Percentiles rank a stretch among this genome's conserved stretches.
Evolutionary conservation across 371 early-diverging fungal genomes (phyloP).

Genomic region (Rhizopus sp.): DNA sequence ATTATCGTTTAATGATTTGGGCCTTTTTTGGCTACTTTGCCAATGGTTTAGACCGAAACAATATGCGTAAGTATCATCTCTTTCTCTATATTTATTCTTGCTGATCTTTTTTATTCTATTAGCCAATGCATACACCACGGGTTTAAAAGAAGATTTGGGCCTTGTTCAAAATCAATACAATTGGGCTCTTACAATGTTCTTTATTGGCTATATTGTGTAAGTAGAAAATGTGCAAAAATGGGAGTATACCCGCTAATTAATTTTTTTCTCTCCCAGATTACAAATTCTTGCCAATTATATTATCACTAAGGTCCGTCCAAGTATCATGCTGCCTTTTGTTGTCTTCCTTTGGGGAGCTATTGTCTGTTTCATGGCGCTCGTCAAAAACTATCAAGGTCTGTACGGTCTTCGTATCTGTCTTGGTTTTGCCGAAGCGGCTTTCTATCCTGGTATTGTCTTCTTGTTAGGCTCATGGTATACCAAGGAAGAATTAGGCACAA

Average conservation of each 20-base stretch:
- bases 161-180: conserved; percentile 55
- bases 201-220: conserved; percentile 73
- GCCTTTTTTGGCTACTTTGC: conserved; percentile 72
- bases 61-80: conserved; percentile 59
- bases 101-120: neutral
- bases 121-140: conserved; percentile 53
- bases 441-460: conserved; percentile 76
- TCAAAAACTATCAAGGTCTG: conserved; percentile 46
- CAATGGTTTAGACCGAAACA: conserved; percentile 75
- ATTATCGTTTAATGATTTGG: conserved; percentile 68
- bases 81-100: neutral
- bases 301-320: conserved; percentile 54
- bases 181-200: conserved; percentile 69
- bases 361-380: conserved; percentile 60
- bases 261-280: conserved; percentile 17
- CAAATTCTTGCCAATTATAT: conserved; percentile 53
- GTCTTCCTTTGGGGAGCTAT: conserved; percentile 67
- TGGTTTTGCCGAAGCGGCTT: conserved; percentile 69
- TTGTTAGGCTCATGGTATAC: conserved; percentile 80
- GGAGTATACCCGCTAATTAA: neutral
- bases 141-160: conserved; percentile 51
- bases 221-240: conserved; percentile 16
- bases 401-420: conserved; percentile 65
- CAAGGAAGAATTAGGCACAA: conserved; percentile 71
- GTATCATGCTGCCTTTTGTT: conserved; percentile 59